Base-by-base conservation (phyloP, 2,329 filamentous ascomycete genomes). In the Aspergillus sp. region DNA sequence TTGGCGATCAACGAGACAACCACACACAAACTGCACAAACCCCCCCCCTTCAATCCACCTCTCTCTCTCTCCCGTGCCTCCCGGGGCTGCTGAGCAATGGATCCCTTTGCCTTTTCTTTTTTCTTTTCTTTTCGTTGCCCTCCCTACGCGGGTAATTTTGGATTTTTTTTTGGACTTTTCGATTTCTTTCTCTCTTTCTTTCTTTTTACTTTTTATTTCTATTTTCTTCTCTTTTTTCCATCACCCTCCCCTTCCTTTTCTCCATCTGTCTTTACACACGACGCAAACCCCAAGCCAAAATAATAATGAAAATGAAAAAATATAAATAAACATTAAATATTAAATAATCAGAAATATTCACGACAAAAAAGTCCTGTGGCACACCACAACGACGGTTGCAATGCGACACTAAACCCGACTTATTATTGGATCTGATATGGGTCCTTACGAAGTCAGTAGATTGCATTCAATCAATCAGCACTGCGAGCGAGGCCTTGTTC, bases 341-440 rank as follows among this genome's bases (percentile, higher is more conserved):
- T 22, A 50, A 47, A n/a, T 55, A 56, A 46, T 22, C 51, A 55
- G 39, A 62, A 55, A 52, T 51, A 53, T 3, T n/a, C 7, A 52
- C 24, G 18, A 29, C 29, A 42, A 54, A 56, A 57, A 47, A 20
- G 45, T 24, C 45, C 45, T 14, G 60, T 58, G 58, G 63, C 58
- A 63, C 60, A 67, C 61, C 50, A 62, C 55, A 59, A 52, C 60
- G 63, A 69, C 62, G 67, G 66, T 69, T 69, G 69, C 67, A 69
- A 70, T 67, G 64, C 65, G 63, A 71, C 67, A 59, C 66, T 72
- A 68, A 70, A 63, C 63, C 63, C 51, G 58, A 60, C 67, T 68
- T 68, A 69, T 69, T 69, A 72, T 73, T 73, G 71, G 70, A 73
- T 72, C 66, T 71, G 67, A 67, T 68, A 73, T 72, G 70, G 71